A percentile compares a stretch with the other conserved stretches of the same genome.
Conservation (phyloP, 2,329 filamentous ascomycete genomes). For the Phialophora verrucosa region DNA sequence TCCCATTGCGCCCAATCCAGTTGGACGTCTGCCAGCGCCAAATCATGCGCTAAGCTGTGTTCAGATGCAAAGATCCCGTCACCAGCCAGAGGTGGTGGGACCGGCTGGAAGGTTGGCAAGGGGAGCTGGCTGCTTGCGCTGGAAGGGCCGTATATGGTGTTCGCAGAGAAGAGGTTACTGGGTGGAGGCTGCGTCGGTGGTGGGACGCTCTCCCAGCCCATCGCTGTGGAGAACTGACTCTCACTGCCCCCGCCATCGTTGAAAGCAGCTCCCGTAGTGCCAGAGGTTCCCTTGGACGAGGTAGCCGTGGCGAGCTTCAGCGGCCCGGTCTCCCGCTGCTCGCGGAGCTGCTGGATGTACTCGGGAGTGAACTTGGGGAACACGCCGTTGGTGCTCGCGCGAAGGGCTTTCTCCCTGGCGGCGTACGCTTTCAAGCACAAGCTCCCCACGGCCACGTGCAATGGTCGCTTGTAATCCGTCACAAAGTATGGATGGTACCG, state of each 20-base stretch:
- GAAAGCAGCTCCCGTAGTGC: not conserved
- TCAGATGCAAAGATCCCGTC: conserved; percentile 30
- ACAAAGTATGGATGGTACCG: conserved; percentile 51
- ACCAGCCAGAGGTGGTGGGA: conserved; percentile 6
- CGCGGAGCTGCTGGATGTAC: conserved; percentile 34
- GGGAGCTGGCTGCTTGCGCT: conserved; percentile 21
- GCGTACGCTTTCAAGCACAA: conserved; percentile 55
- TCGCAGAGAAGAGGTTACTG: not conserved
- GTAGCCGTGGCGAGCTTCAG: not conserved
- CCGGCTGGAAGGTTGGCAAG: conserved; percentile 20
- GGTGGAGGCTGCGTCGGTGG: not conserved
- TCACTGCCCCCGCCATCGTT: not conserved
- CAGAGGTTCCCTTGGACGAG: not conserved
- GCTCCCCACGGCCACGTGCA: conserved; percentile 52
- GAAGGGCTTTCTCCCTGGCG: conserved; percentile 35
- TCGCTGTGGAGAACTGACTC: not conserved
- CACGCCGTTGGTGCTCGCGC: conserved; percentile 32
- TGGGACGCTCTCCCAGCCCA: conserved; percentile 4
- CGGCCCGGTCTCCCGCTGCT: conserved; percentile 31
- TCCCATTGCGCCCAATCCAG: conserved; percentile 41
- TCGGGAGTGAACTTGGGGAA: conserved; percentile 33
- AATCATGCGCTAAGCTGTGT: conserved; percentile 30
- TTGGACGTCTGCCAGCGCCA: conserved; percentile 28
- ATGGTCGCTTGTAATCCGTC: conserved; percentile 44
- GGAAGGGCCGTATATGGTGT: not conserved